Evolutionary conservation across 2,329 filamentous ascomycete genomes (phyloP).

Genomic region (Beauveria sp.): DNA sequence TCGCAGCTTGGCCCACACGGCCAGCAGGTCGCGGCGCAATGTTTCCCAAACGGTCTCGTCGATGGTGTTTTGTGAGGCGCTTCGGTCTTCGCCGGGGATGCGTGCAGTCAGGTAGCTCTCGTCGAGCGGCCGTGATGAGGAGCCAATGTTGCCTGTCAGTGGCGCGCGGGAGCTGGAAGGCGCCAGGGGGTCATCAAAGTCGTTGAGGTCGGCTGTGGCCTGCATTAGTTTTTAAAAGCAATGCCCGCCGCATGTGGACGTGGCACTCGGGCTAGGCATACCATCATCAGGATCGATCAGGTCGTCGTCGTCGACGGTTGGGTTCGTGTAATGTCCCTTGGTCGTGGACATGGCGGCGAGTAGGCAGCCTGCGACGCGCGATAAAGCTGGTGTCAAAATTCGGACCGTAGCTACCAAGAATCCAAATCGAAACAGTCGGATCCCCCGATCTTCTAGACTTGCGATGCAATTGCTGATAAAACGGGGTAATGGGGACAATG

Average conservation of each 20-base stretch:
- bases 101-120: constrained; percentile 80
- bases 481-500: background rate
- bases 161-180: constrained; percentile 65
- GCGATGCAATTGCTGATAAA: background rate
- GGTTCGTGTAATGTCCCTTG: constrained; percentile 52
- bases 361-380: background rate
- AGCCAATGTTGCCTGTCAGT: constrained; percentile 75
- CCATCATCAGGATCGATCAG: constrained; percentile 75
- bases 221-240: constrained; percentile 15
- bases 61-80: constrained; percentile 84
- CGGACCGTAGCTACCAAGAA: background rate
- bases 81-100: constrained; percentile 87
- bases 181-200: constrained; percentile 81
- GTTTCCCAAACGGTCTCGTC: constrained; percentile 98
- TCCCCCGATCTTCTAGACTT: background rate
- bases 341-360: constrained; percentile 34
- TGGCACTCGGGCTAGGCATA: constrained; percentile 28
- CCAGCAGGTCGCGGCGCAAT: constrained; percentile 81
- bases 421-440: no score
- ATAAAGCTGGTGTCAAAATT: background rate
- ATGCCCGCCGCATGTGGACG: background rate
- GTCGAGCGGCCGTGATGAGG: constrained; percentile 51
- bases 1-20: constrained; percentile 96
- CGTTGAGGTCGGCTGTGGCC: constrained; percentile 68
- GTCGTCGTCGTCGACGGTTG: constrained; percentile 58